Evolutionary conservation across 306 rosid genomes (phyloP).

Genomic region (Sophora flavescens): DNA sequence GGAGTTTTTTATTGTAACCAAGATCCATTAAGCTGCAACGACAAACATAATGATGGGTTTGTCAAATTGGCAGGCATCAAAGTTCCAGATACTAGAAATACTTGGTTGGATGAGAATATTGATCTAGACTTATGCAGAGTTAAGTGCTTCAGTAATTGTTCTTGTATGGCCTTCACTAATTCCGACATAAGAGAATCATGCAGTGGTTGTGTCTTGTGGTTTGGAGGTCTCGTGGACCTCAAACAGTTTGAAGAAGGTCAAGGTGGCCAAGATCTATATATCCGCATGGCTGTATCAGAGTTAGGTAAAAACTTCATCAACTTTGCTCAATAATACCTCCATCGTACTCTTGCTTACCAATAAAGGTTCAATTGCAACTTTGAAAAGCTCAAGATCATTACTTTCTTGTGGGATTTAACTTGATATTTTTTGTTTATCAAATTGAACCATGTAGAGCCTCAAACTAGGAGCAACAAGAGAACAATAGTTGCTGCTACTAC

Average conservation of each 20-base stretch:
- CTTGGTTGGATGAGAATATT: background rate
- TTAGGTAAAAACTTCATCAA: background rate
- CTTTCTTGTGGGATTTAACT: background rate
- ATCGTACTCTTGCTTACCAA: too few relatives aligned
- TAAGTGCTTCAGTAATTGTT: too few relatives aligned
- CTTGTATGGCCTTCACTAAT: too few relatives aligned
- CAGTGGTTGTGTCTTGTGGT: too few relatives aligned
- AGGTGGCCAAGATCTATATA: background rate
- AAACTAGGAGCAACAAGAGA: too few relatives aligned
- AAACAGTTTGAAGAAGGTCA: background rate
- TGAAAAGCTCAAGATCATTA: background rate
- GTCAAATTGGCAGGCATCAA: conserved; percentile 38
- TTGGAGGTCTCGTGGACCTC: background rate
- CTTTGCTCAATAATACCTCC: background rate
- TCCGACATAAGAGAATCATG: too few relatives aligned
- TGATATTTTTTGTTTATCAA: background rate
- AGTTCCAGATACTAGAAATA: conserved; percentile 13
- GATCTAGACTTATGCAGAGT: background rate
- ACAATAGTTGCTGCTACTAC: background rate
- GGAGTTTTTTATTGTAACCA: too few relatives aligned
- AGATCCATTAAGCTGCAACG: conserved; percentile 42
- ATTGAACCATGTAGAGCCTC: background rate
- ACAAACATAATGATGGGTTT: conserved; percentile 39
- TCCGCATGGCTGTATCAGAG: background rate
- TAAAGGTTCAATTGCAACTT: background rate